These are phyloP conservation scores for Prosopis cineraria DNA, from an alignment of 306 rosid species.

Conservation along the genomic window DNA sequence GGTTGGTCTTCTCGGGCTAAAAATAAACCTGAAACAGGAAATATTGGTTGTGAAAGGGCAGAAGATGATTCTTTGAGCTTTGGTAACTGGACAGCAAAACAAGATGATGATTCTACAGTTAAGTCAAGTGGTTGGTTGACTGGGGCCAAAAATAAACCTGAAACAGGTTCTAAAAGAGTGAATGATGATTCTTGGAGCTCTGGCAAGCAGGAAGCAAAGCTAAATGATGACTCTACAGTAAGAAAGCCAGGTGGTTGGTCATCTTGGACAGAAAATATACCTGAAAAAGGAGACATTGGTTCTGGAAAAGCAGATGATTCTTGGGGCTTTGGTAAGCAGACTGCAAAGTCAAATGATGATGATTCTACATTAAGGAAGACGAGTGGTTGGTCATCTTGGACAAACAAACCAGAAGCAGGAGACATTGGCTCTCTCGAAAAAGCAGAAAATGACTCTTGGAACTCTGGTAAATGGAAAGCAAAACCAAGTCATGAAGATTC, in stretches of 20 bases:
- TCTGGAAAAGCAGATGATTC: conserved; percentile 19
- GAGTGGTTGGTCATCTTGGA: conserved; percentile 28
- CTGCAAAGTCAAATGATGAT: background rate
- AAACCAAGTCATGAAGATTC: conserved; percentile 5
- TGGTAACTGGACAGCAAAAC: too few species aligned
- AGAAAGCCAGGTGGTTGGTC: conserved; percentile 12
- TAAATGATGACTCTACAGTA: too few species aligned
- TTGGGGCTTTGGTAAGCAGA: conserved; percentile 17
- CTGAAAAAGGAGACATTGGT: conserved; percentile 21
- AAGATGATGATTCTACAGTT: background rate
- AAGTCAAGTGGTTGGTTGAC: too few species aligned
- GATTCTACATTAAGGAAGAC: background rate
- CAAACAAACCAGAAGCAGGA: too few species aligned
- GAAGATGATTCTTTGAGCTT: conserved; percentile 31
- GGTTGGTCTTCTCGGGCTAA: too few species aligned
- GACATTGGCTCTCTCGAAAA: background rate
- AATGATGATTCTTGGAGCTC: too few species aligned
- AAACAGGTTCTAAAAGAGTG: too few species aligned
- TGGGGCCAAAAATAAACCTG: too few species aligned
- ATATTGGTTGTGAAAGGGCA: too few species aligned
- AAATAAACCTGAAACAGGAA: too few species aligned
- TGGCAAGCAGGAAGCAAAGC: too few species aligned
- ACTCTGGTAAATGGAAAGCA: conserved; percentile 8
- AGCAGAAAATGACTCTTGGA: background rate
- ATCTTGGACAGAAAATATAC: background rate